These are phyloP conservation scores for Linum tenue DNA, from an alignment of 345 rosid genomes.

Conservation along the genomic window DNA sequence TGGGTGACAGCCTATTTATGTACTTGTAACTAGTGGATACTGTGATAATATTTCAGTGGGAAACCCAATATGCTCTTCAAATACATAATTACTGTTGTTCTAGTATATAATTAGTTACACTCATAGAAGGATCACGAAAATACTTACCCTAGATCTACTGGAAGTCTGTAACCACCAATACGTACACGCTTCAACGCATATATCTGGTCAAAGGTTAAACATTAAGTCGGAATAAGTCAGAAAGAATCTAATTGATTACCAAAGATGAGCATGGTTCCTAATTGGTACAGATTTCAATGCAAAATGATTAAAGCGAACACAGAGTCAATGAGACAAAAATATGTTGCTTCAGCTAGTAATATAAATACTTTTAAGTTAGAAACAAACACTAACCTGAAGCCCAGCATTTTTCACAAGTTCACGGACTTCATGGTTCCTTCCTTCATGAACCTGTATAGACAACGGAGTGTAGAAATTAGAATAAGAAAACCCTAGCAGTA, in stretches of 20 bases:
- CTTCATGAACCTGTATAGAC: slow-evolving; percentile 77
- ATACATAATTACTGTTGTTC: neutral
- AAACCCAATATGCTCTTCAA: neutral
- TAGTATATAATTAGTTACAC: neutral
- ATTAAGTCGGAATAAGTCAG: neutral
- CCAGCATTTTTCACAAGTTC: slow-evolving; percentile 94
- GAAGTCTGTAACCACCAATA: slow-evolving; percentile 88
- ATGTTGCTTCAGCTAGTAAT: neutral
- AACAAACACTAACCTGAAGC: slow-evolving; percentile 57
- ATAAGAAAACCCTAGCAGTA: neutral
- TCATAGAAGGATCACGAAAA: slow-evolving; percentile 8
- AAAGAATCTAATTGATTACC: too few species aligned
- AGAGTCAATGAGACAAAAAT: neutral
- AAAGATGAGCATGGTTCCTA: neutral
- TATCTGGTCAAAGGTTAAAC: slow-evolving; percentile 36
- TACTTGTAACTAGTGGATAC: too few species aligned
- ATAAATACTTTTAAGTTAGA: slow-evolving; percentile 4
- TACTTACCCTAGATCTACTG: slow-evolving; percentile 79
- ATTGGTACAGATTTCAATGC: neutral
- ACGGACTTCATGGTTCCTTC: slow-evolving; percentile 91
- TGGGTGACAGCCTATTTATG: neutral
- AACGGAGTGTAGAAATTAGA: neutral
- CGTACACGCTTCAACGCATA: slow-evolving; percentile 68
- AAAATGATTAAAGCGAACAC: slow-evolving; percentile 2
- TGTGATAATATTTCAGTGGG: neutral